These are phyloP conservation scores for Russula earlei DNA, from an alignment of 768 basidiomycete species.

Conservation along the genomic window DNA sequence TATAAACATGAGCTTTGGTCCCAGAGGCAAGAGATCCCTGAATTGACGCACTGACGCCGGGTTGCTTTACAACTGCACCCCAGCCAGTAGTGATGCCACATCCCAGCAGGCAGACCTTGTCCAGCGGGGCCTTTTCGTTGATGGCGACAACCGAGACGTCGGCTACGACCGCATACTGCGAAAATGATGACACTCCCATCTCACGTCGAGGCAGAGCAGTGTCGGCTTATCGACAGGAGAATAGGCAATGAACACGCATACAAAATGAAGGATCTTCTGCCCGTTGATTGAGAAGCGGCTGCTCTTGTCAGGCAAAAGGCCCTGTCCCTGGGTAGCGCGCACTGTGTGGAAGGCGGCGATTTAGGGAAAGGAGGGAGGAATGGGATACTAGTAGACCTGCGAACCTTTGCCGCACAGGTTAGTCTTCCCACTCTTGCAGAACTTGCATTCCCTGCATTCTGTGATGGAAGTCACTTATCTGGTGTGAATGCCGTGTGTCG, in stretches of 20 bases:
- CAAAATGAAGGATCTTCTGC: slow-evolving; percentile 83
- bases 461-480: background rate
- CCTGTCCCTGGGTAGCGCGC: slow-evolving; percentile 87
- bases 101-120: slow-evolving; percentile 95
- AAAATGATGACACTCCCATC: slow-evolving; percentile 99
- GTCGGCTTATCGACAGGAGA: background rate
- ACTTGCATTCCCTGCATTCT: slow-evolving; percentile 95
- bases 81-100: slow-evolving; percentile 98
- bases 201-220: slow-evolving; percentile 24
- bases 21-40: background rate
- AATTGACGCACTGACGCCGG: slow-evolving; percentile 58
- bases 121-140: slow-evolving; percentile 74
- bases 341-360: slow-evolving; percentile 36
- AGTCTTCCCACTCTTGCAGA: slow-evolving; percentile 97
- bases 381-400: slow-evolving; percentile 1
- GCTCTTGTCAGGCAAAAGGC: slow-evolving; percentile 87
- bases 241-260: slow-evolving; percentile 31
- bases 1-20: slow-evolving; percentile 23
- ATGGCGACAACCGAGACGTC: slow-evolving; percentile 95
- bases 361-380: background rate
- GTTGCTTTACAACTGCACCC: slow-evolving; percentile 90
- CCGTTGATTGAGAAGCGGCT: slow-evolving; percentile 87
- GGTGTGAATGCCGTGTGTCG: background rate
- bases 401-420: slow-evolving; percentile 93
- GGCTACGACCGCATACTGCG: slow-evolving; percentile 98